phyloP scores from a whole-genome alignment of 768 basidiomycete species.

The Lactarius vividus region DNA sequence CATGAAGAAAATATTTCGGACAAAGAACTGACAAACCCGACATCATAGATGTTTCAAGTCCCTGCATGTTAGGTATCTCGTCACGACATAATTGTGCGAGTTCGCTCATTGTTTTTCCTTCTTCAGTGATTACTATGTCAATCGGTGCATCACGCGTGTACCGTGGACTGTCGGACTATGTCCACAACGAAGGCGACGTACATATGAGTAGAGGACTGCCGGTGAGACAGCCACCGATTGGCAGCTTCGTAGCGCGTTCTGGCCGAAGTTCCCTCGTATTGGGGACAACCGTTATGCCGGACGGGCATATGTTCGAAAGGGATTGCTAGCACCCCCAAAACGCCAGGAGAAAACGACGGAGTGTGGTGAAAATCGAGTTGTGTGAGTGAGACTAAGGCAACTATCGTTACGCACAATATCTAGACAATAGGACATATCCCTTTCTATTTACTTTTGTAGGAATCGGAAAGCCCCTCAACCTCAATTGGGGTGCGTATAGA shows the following conservation, averaged over 20 bases:
- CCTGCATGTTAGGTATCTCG: background rate
- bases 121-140: too few relatives aligned
- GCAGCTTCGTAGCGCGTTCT: background rate
- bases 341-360: too few relatives aligned
- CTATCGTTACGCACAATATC: too few relatives aligned
- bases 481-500: too few relatives aligned
- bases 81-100: too few relatives aligned
- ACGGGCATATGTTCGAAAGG: background rate
- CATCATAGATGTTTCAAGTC: constrained; percentile 6
- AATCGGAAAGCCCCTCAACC: too few relatives aligned
- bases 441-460: too few relatives aligned
- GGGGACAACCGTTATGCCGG: background rate
- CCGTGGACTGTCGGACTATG: too few relatives aligned
- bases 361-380: too few relatives aligned
- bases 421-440: too few relatives aligned
- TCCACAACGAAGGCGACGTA: background rate
- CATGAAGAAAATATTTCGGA: background rate
- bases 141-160: too few relatives aligned
- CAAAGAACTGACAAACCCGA: background rate
- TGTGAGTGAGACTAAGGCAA: too few relatives aligned
- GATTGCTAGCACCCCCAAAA: background rate
- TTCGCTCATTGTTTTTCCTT: background rate
- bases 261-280: background rate
- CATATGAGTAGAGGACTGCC: background rate
- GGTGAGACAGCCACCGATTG: background rate